Conservation (phyloP, 2,329 filamentous ascomycete species). For the Ploettnerulaceae sp. region DNA sequence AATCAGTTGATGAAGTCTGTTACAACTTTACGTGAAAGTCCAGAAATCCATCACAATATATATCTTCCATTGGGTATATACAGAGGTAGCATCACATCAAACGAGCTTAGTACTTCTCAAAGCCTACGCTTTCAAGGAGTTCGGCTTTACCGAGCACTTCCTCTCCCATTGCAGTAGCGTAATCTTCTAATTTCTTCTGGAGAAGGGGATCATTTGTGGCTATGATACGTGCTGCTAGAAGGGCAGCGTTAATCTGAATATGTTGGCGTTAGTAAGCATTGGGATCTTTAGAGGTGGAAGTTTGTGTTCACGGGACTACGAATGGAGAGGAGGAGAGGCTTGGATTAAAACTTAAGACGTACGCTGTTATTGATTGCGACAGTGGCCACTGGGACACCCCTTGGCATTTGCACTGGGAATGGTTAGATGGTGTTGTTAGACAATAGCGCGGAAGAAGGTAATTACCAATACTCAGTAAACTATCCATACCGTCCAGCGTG, state of each 20-base stretch:
- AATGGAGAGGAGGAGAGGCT: background rate
- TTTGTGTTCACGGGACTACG: too few species aligned
- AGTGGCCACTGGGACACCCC: conserved; percentile 67
- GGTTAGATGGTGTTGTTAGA: too few species aligned
- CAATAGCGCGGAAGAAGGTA: too few species aligned
- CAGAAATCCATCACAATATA: too few species aligned
- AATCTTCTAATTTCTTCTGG: conserved; percentile 53
- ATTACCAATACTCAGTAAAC: conserved; percentile 66
- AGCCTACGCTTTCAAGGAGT: conserved; percentile 51
- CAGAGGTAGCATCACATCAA: too few species aligned
- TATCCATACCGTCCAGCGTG: conserved; percentile 66
- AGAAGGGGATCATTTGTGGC: conserved; percentile 53
- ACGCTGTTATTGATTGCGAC: conserved; percentile 78
- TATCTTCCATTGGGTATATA: conserved; percentile 3
- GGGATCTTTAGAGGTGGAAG: too few species aligned
- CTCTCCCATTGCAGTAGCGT: conserved; percentile 59
- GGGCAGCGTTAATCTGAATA: conserved; percentile 53
- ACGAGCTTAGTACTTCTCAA: conserved; percentile 47
- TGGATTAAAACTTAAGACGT: background rate
- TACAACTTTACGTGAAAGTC: too few species aligned
- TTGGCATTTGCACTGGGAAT: conserved; percentile 77
- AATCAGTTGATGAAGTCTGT: too few species aligned
- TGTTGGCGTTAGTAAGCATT: background rate
- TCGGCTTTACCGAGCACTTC: conserved; percentile 60
- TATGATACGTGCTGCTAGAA: conserved; percentile 66